Percentiles rank a stretch among this genome's conserved stretches.
Evolutionary conservation across 768 basidiomycete genomes (phyloP).

Genomic region (Dictyophora rubrovolvata): DNA sequence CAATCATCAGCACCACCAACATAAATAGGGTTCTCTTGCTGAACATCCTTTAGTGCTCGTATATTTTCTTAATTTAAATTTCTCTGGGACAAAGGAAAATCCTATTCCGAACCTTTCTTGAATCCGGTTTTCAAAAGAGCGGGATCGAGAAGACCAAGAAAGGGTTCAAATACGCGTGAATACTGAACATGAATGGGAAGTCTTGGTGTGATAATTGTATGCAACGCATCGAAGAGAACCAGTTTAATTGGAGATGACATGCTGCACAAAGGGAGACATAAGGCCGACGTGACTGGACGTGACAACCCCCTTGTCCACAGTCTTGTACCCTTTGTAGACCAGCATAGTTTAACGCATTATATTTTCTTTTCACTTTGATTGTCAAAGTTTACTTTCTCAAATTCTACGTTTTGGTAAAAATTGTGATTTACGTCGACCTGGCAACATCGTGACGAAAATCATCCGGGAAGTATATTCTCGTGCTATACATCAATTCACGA

Average conservation of each 20-base stretch:
- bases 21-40: slow-evolving; percentile 53
- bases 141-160: slow-evolving; percentile 51
- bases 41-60: slow-evolving; percentile 39
- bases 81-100: neutral
- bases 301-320: neutral
- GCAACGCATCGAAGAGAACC: slow-evolving; percentile 70
- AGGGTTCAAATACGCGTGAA: slow-evolving; percentile 54
- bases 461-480: neutral
- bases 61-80: neutral
- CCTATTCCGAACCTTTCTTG: slow-evolving; percentile 19
- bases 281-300: neutral
- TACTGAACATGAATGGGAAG: slow-evolving; percentile 59
- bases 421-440: no score
- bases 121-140: slow-evolving; percentile 46
- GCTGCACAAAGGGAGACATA: neutral
- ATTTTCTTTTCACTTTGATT: neutral
- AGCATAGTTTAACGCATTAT: neutral
- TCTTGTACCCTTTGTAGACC: neutral
- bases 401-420: no score
- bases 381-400: no score
- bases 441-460: no score
- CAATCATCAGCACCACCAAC: slow-evolving; percentile 41
- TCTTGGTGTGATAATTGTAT: slow-evolving; percentile 65
- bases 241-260: slow-evolving; percentile 20
- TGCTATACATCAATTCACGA: neutral